phyloP scores from a whole-genome alignment of 2,329 filamentous ascomycete genomes.

The Leptographium galeiforme region DNA sequence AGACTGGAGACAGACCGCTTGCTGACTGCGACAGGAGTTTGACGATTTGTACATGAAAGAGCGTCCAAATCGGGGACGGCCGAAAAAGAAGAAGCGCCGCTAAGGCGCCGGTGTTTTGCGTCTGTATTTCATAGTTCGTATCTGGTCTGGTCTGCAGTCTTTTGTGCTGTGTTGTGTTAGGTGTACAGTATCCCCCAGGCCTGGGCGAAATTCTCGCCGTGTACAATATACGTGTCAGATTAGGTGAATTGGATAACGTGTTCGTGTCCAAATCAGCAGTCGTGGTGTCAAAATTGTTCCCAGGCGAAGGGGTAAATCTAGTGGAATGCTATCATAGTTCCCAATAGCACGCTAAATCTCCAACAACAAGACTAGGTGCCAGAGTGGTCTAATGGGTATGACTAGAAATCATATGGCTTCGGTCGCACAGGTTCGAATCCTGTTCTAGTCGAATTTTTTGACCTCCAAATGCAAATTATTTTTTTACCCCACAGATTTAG shows the following conservation, averaged over 20 bases:
- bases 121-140: neutral
- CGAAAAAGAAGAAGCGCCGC: neutral
- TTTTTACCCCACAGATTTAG: neutral
- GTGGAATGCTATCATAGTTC: too few species aligned
- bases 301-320: too few species aligned
- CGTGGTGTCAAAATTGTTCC: too few species aligned
- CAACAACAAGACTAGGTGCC: slow-evolving; percentile 6
- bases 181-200: too few species aligned
- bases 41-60: slow-evolving; percentile 8
- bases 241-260: too few species aligned
- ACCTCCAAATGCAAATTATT: neutral
- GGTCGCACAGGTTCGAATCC: slow-evolving; percentile 12
- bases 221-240: too few species aligned
- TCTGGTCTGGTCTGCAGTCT: neutral
- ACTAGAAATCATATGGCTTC: slow-evolving; percentile 13
- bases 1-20: neutral
- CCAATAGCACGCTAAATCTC: neutral
- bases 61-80: neutral
- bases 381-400: slow-evolving; percentile 13
- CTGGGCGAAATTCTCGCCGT: too few species aligned
- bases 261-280: too few species aligned
- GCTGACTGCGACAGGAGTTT: slow-evolving; percentile 4
- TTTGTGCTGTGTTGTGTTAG: too few species aligned
- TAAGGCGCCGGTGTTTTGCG: neutral
- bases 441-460: slow-evolving; percentile 7